Evolutionary conservation across 306 rosid genomes (phyloP), one percentile per base, ranked within the genome.

Genomic region (Fagus crenata): DNA sequence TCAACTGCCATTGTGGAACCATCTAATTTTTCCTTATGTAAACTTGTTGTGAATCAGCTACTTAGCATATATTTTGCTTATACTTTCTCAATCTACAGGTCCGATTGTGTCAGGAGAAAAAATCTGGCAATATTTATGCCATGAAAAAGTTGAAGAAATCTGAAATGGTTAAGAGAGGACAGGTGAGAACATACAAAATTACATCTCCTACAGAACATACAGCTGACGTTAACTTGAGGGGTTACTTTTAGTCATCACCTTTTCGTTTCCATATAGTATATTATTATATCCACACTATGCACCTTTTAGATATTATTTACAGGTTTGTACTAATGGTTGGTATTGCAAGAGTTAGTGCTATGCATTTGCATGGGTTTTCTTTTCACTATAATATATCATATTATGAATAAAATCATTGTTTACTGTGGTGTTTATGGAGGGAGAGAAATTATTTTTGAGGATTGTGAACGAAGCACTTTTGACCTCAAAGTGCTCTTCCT

Each of bases 71-170:
- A 70, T 82, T 69, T 67, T 79, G 59, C 84, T 78, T 74, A 81
- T 82, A 53, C 69, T 32, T 72, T 75, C 70, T 53, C 74, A 51
- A 81, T 83, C 81, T 83, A 82, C 87, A 95, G 98, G 98, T 95
- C 71, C 89, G 97, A 69, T 85, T 95, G 84, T 95, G 98, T 76
- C 97, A 96, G 78, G 98, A 95, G 91, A 95, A 92, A 92, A 95
- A 95, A 88, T 95, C 98, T 74, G 98, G 98, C 64, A 86, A 92
- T 72, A 92, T 95, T 81, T 95, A 90, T 81, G 98, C 98, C 80
- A 95, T 95, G 98, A 95, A 95, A 84, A 95, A 95, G 89, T 82
- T 95, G 89, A 92, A 92, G 90, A 95, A 95, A 86, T 89, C 98
- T 69, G 98, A 95, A 87, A 95, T 95, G 98, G 91, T 95, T 68